Evolutionary conservation across 1,284 basidiomycete genomes (phyloP).

Genomic region (Ganoderma resinaceum): DNA sequence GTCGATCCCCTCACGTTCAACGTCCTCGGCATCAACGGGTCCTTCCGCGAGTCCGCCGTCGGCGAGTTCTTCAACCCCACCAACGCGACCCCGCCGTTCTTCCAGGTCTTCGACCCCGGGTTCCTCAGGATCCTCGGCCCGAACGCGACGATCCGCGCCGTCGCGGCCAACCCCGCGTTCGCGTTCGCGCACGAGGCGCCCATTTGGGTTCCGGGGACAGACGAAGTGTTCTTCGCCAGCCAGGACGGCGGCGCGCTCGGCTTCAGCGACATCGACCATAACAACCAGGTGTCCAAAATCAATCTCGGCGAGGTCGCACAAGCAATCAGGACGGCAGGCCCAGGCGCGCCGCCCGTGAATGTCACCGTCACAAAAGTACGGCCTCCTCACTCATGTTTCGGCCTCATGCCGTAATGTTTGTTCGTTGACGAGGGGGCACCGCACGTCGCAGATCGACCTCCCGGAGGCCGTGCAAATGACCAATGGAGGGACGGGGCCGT

Average conservation of each 20-base stretch:
- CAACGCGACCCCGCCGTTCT: conserved; percentile 59
- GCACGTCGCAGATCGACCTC: conserved; percentile 45
- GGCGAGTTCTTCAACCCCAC: conserved; percentile 48
- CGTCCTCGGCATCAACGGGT: conserved; percentile 40
- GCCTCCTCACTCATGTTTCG: conserved; percentile 43
- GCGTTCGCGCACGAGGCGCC: conserved; percentile 81
- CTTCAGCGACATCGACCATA: conserved; percentile 50
- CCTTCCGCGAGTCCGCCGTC: conserved; percentile 40
- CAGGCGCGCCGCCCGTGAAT: conserved; percentile 49
- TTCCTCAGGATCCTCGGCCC: conserved; percentile 69
- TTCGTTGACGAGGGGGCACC: not conserved
- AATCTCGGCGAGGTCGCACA: conserved; percentile 44
- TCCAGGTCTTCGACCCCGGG: conserved; percentile 70
- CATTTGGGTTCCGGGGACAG: conserved; percentile 63
- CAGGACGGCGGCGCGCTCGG: conserved; percentile 53
- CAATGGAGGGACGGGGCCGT: conserved; percentile 79
- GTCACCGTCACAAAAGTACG: conserved; percentile 62
- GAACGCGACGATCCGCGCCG: conserved; percentile 60
- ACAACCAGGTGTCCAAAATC: conserved; percentile 50
- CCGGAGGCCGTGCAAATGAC: conserved; percentile 67
- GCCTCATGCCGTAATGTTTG: conserved; percentile 60
- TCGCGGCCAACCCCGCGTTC: conserved; percentile 64
- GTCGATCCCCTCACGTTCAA: conserved; percentile 40
- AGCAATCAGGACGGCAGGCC: conserved; percentile 38
- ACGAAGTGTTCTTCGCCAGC: conserved; percentile 62